Conservation (phyloP, 2,329 filamentous ascomycete species). For the Arthroderma sp. region DNA sequence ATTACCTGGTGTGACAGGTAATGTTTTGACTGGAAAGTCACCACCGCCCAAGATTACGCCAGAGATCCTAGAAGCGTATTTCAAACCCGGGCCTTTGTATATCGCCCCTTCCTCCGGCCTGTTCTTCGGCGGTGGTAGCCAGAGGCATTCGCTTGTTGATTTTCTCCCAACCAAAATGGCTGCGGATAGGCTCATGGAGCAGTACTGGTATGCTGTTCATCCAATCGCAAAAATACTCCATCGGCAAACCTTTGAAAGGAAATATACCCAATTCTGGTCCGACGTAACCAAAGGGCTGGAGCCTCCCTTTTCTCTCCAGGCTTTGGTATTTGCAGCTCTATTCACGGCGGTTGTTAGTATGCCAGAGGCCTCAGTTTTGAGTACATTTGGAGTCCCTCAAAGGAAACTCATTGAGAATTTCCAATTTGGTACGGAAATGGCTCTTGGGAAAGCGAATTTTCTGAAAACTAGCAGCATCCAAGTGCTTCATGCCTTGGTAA, state of each 20-base stretch:
- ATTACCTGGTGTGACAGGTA: neutral
- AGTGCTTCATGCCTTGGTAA: constrained; percentile 62
- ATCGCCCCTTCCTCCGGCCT: constrained; percentile 55
- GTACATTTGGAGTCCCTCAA: constrained; percentile 45
- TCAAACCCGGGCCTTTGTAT: constrained; percentile 52
- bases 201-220: constrained; percentile 58
- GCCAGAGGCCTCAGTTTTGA: constrained; percentile 39
- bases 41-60: neutral
- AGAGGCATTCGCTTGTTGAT: constrained; percentile 41
- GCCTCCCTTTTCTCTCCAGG: constrained; percentile 51
- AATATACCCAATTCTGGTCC: constrained; percentile 54
- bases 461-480: constrained; percentile 59
- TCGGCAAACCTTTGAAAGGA: constrained; percentile 50
- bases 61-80: constrained; percentile 29
- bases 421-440: constrained; percentile 52
- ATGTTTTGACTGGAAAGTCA: neutral
- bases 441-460: constrained; percentile 56
- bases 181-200: constrained; percentile 49
- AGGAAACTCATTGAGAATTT: constrained; percentile 47
- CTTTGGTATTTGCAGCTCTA: constrained; percentile 55
- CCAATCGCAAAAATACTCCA: constrained; percentile 56
- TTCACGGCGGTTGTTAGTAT: constrained; percentile 58
- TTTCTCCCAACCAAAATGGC: constrained; percentile 47
- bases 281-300: constrained; percentile 46
- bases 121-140: constrained; percentile 45